Conservation (phyloP, 495 filamentous ascomycete species). For the Hypoxylon perforatum region DNA sequence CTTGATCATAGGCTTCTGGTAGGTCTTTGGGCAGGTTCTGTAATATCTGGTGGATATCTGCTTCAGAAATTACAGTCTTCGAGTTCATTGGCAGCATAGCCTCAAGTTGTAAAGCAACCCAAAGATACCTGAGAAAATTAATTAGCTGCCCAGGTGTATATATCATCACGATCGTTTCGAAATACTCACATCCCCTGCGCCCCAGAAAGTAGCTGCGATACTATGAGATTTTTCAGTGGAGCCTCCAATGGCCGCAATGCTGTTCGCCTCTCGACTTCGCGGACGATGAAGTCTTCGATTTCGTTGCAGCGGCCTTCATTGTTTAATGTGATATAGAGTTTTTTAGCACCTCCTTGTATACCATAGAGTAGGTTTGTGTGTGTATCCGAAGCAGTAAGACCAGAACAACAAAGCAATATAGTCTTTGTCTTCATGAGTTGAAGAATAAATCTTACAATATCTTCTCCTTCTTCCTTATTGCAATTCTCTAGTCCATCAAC, state of each 20-base stretch:
- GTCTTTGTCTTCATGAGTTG: not conserved
- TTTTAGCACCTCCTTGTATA: not conserved
- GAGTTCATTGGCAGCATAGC: not conserved
- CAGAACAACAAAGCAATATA: not conserved
- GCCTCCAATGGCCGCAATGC: not conserved
- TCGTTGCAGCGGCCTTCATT: not conserved
- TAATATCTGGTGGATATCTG: not conserved
- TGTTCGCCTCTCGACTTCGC: not conserved
- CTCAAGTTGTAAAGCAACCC: not conserved
- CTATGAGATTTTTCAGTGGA: not conserved
- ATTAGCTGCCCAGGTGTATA: not conserved
- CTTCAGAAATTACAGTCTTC: not conserved
- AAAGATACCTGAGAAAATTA: not conserved
- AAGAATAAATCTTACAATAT: not conserved
- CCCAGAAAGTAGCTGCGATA: not conserved
- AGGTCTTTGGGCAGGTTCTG: not conserved
- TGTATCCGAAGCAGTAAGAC: not conserved
- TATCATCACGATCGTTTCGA: not conserved
- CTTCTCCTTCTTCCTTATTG: not conserved
- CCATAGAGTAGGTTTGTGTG: not conserved
- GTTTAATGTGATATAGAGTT: not conserved
- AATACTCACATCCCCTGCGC: not conserved
- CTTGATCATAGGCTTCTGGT: not conserved
- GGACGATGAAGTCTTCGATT: not conserved
- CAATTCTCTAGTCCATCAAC: slow-evolving; percentile 54